Evolutionary conservation across 306 rosid species (phyloP).

Genomic region (Lagenaria siceraria): DNA sequence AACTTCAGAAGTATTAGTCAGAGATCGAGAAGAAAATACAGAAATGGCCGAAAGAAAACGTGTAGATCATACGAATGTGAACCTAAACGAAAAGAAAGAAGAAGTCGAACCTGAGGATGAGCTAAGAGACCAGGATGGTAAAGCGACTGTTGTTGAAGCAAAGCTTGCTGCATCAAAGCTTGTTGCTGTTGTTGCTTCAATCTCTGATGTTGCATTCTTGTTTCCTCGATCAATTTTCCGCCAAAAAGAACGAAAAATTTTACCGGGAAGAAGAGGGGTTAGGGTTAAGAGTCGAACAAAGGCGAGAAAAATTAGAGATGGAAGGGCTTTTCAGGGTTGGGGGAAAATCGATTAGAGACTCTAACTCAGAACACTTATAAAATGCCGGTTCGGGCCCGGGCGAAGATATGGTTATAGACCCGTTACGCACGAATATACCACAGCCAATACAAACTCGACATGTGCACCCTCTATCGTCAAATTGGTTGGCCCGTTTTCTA

Average conservation of each 20-base stretch:
- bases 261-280: constrained; percentile 30
- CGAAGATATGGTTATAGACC: not conserved
- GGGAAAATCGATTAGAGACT: constrained; percentile 10
- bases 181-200: constrained; percentile 84
- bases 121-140: constrained; percentile 94
- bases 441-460: not conserved
- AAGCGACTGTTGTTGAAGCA: constrained; percentile 89
- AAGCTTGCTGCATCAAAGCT: constrained; percentile 98
- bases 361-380: constrained; percentile 15
- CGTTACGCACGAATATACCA: not conserved
- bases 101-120: constrained; percentile 78
- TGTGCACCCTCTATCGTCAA: not conserved
- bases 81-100: not conserved
- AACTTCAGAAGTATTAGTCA: not conserved
- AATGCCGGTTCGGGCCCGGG: not conserved
- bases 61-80: not conserved
- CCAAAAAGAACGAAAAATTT: constrained; percentile 5
- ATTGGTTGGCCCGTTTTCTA: not conserved
- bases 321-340: constrained; percentile 17
- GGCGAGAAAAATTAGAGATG: constrained; percentile 8
- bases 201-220: constrained; percentile 88
- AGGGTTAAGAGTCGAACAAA: constrained; percentile 44
- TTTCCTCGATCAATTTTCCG: constrained; percentile 20
- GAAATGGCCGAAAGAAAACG: not conserved
- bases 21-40: not conserved